Conservation (phyloP, 768 basidiomycete species). For the Boletus insuetus region DNA sequence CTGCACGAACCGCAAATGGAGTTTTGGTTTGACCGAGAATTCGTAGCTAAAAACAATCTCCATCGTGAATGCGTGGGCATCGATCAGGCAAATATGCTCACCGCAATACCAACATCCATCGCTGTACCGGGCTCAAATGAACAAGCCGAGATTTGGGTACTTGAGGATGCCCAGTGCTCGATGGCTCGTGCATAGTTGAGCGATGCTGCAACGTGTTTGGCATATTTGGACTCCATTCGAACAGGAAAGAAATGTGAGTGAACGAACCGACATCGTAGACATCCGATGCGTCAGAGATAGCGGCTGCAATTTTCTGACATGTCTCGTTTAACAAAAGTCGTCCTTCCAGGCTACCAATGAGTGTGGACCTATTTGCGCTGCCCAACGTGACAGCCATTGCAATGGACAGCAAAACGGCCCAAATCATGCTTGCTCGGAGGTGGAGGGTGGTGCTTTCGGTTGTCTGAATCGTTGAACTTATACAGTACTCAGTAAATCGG, state of each 20-base stretch:
- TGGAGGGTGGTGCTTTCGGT: too few relatives aligned
- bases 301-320: not conserved
- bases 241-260: not conserved
- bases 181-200: conserved; percentile 40
- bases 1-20: conserved; percentile 20
- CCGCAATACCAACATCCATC: conserved; percentile 49
- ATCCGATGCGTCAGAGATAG: conserved; percentile 32
- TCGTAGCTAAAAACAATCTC: not conserved
- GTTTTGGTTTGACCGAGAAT: conserved; percentile 42
- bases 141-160: conserved; percentile 44
- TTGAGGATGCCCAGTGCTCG: conserved; percentile 51
- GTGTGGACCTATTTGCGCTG: too few relatives aligned
- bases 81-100: conserved; percentile 17
- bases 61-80: not conserved
- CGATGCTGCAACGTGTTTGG: not conserved
- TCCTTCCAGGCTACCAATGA: too few relatives aligned
- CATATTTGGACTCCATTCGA: not conserved
- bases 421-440: too few relatives aligned
- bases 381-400: too few relatives aligned
- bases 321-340: not conserved
- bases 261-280: conserved; percentile 45
- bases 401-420: too few relatives aligned
- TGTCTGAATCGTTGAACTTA: too few relatives aligned
- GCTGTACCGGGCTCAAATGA: conserved; percentile 55
- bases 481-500: too few relatives aligned